Evolutionary conservation across 805 yeast species (phyloP).

Genomic region (Clavispora carvajalis): DNA sequence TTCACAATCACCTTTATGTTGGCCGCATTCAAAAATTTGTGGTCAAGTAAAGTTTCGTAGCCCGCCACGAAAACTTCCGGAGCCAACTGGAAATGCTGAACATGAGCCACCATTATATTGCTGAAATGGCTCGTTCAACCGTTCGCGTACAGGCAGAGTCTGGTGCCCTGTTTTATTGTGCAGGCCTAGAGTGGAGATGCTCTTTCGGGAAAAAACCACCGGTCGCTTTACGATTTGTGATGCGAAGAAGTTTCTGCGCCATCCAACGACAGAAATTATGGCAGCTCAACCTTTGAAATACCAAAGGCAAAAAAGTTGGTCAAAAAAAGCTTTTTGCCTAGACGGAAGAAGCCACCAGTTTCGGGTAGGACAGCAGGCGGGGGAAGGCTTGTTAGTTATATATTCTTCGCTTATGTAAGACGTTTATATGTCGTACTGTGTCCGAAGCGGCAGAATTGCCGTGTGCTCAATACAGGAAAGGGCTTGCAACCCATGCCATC

Average conservation of each 20-base stretch:
- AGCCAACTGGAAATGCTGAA: slow-evolving; percentile 8
- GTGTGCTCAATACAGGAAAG: neutral
- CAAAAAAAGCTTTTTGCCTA: neutral
- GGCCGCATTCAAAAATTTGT: slow-evolving; percentile 13
- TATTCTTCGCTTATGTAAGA: slow-evolving; percentile 4
- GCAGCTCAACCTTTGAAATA: slow-evolving; percentile 3
- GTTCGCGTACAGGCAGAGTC: neutral
- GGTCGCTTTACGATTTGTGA: slow-evolving; percentile 3
- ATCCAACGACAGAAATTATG: slow-evolving; percentile 28
- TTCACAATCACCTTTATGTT: slow-evolving; percentile 36
- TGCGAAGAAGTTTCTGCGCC: slow-evolving; percentile 18
- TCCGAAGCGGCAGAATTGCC: neutral
- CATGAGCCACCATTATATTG: slow-evolving; percentile 4
- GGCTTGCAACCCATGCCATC: neutral
- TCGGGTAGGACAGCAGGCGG: neutral
- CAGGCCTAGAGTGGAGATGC: neutral
- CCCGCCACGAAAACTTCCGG: slow-evolving; percentile 12
- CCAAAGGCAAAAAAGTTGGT: neutral
- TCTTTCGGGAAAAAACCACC: neutral
- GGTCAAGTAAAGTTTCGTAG: slow-evolving; percentile 6
- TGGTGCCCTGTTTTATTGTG: neutral
- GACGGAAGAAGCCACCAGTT: neutral
- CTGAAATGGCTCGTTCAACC: neutral
- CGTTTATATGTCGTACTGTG: neutral
- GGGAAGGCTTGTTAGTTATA: neutral